phyloP scores from a whole-genome alignment of 805 yeast species.

The Metschnikowia lachancei region DNA sequence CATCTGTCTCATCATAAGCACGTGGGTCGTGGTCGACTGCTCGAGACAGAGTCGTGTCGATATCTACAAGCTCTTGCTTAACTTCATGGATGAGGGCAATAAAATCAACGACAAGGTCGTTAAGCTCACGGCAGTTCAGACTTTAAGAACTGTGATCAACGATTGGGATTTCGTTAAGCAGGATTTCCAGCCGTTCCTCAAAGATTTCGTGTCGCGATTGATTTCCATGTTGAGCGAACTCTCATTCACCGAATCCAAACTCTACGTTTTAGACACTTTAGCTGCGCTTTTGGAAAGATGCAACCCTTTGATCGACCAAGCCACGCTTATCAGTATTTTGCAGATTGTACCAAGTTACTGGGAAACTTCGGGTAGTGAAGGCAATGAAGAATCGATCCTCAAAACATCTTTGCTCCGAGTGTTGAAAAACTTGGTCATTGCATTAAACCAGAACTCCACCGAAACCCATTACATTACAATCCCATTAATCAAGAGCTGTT shows the following conservation, averaged over 20 bases:
- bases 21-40: conserved; percentile 74
- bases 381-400: conserved; percentile 35
- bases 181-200: conserved; percentile 64
- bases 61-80: conserved; percentile 57
- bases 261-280: conserved; percentile 67
- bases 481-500: conserved; percentile 66
- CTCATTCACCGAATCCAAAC: conserved; percentile 68
- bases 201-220: conserved; percentile 48
- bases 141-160: conserved; percentile 66
- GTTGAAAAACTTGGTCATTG: conserved; percentile 52
- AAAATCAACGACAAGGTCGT: conserved; percentile 74
- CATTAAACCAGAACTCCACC: conserved; percentile 53
- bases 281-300: conserved; percentile 60
- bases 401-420: conserved; percentile 47
- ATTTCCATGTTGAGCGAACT: conserved; percentile 50
- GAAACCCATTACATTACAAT: conserved; percentile 53
- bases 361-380: conserved; percentile 55
- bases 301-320: conserved; percentile 58
- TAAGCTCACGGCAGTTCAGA: conserved; percentile 65
- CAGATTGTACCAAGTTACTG: conserved; percentile 67
- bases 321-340: conserved; percentile 51
- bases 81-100: conserved; percentile 46
- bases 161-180: conserved; percentile 82
- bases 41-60: conserved; percentile 53
- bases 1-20: conserved; percentile 69